phyloP scores from a whole-genome alignment of 2,329 filamentous ascomycete species.

The Diaporthe amygdali region DNA sequence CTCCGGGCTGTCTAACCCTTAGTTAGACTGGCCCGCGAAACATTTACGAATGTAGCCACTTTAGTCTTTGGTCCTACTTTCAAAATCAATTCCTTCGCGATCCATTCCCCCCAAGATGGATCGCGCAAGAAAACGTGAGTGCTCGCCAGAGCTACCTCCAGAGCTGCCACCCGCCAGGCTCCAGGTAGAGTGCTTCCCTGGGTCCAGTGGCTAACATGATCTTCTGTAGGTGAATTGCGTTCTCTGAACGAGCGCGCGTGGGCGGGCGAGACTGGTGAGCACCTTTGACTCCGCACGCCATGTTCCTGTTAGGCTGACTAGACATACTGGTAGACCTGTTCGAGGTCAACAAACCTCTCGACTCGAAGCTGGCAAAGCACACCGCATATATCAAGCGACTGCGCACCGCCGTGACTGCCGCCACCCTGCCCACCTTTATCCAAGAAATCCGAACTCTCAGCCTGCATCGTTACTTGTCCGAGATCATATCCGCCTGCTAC shows the following conservation, averaged over 20 bases:
- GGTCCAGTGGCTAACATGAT: slow-evolving; percentile 29
- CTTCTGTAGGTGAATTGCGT: slow-evolving; percentile 79
- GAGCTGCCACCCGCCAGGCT: too few relatives aligned
- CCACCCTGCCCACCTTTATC: slow-evolving; percentile 82
- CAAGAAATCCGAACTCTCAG: slow-evolving; percentile 90
- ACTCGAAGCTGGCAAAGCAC: slow-evolving; percentile 97
- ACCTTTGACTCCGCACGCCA: slow-evolving; percentile 5
- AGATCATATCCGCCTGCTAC: slow-evolving; percentile 95
- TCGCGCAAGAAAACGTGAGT: slow-evolving; percentile 67
- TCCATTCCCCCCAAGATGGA: slow-evolving; percentile 58
- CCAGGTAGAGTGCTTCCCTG: too few relatives aligned
- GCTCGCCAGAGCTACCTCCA: background rate
- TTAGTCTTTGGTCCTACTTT: slow-evolving; percentile 32
- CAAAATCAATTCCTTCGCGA: slow-evolving; percentile 35
- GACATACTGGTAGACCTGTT: slow-evolving; percentile 68
- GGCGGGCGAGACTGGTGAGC: slow-evolving; percentile 83
- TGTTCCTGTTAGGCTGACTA: slow-evolving; percentile 21
- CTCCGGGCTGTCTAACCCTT: slow-evolving; percentile 47
- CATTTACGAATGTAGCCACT: slow-evolving; percentile 51
- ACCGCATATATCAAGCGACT: slow-evolving; percentile 97
- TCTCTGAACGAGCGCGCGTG: slow-evolving; percentile 86
- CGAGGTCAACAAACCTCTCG: slow-evolving; percentile 77
- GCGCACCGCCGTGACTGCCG: slow-evolving; percentile 83
- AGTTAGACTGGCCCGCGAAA: slow-evolving; percentile 40
- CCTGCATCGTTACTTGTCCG: slow-evolving; percentile 94